Evolutionary conservation across 2,329 filamentous ascomycete species (phyloP).

Genomic region (Colletotrichum graminicola): DNA sequence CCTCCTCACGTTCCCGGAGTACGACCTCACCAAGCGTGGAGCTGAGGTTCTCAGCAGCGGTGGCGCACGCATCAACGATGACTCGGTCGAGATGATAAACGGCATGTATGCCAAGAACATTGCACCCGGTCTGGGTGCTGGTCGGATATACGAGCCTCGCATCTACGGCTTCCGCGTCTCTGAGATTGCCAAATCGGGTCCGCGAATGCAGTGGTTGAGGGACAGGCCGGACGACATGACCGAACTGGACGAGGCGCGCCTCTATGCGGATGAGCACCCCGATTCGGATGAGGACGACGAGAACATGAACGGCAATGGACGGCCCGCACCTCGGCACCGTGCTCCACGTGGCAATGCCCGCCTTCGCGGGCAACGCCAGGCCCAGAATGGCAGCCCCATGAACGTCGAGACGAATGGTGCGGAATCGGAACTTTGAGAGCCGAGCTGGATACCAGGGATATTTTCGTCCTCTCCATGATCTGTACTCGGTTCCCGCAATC

Average conservation of each 20-base stretch:
- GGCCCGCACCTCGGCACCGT: constrained; percentile 58
- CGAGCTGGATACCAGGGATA: neutral
- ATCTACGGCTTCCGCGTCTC: constrained; percentile 98
- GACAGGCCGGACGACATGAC: constrained; percentile 83
- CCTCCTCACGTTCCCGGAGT: constrained; percentile 97
- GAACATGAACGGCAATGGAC: constrained; percentile 58
- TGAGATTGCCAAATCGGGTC: constrained; percentile 88
- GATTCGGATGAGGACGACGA: constrained; percentile 72
- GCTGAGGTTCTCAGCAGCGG: constrained; percentile 65
- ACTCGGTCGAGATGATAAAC: constrained; percentile 74
- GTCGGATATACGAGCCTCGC: constrained; percentile 90
- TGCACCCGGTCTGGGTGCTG: constrained; percentile 84
- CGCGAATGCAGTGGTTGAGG: constrained; percentile 96
- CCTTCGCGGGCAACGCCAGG: constrained; percentile 57
- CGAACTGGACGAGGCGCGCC: constrained; percentile 84
- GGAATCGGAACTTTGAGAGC: constrained; percentile 65
- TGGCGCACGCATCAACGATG: constrained; percentile 53
- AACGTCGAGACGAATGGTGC: constrained; percentile 67
- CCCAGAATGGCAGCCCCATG: constrained; percentile 69
- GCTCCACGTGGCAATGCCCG: constrained; percentile 56
- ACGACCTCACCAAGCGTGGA: constrained; percentile 84
- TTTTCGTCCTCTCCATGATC: neutral
- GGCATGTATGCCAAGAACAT: constrained; percentile 90
- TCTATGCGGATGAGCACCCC: constrained; percentile 64
- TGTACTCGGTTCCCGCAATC: neutral